Base-by-base conservation (phyloP, 192 early-diverging fungal species). In the Backusella macrospora region DNA sequence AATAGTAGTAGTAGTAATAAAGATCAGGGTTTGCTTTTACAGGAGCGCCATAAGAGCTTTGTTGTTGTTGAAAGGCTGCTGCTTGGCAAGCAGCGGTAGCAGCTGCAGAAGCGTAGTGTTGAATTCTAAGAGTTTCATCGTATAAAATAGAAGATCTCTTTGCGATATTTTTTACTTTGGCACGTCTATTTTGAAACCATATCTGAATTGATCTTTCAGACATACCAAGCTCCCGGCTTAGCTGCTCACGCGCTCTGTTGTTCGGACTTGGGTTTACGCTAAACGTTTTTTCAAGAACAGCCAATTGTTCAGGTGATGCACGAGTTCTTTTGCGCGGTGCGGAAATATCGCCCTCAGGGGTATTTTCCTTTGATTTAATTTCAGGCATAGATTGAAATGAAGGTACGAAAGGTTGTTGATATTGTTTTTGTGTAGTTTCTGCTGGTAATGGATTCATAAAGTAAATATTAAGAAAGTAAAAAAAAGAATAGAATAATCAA, bases 141-240 rank as follows among this genome's bases (percentile, higher is more conserved):
- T 80, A 66, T 40, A 76, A 69, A 40, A 80, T 62, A 23, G 71
- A 65, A 3, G 78, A 68, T 23, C 73, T 70, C 47, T 80, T 80
- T 44, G 74, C 78, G 47, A 87, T 85, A 62, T 86, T 86, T 81
- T 94, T 94, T 26, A 91, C 85, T 73, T 94, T 94, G 23, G 92
- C 92, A 9, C 93, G 80, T 65, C 90, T 75, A 80, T 94, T 94
- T 75, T 94, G 93, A 77, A 94, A 94, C 93, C 93, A 94, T 44
- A 94, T 92, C 73, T 94, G 93, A 69, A 94, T 90, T 84, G 90
- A 86, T 38, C 93, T 85, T 63, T 86, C 83, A 3, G 87, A 84
- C 90, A 94, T 91, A 55, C 88, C 87, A 34, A 93, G 80, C 49
- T 86, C 79, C 73, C 90, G 84, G 40, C 89, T 89, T 12, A 94